Conservation (phyloP, 768 basidiomycete species). For the Phlebiopsis gigantea region DNA sequence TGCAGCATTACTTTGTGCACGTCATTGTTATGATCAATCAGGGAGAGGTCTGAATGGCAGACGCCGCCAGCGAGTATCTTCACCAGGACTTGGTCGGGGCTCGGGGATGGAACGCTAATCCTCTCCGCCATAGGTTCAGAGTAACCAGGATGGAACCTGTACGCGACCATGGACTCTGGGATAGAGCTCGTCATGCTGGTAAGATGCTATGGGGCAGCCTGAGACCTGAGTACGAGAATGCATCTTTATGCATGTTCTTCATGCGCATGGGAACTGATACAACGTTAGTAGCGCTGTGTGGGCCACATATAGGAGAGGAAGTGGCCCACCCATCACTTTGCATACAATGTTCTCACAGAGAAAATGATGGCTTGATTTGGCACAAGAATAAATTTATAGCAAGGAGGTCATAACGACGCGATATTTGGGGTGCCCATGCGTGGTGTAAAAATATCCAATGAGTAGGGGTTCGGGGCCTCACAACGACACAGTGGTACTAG, state of each 20-base stretch:
- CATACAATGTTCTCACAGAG: too few relatives aligned
- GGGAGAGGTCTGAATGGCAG: slow-evolving; percentile 18
- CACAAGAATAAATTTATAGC: too few relatives aligned
- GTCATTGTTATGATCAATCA: not conserved
- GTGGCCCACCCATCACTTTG: too few relatives aligned
- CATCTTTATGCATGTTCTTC: too few relatives aligned
- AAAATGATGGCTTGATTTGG: too few relatives aligned
- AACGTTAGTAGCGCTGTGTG: too few relatives aligned
- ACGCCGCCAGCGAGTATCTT: slow-evolving; percentile 20
- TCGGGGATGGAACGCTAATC: slow-evolving; percentile 14
- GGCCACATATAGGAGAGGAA: too few relatives aligned
- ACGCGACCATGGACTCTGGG: slow-evolving; percentile 13
- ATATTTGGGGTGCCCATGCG: too few relatives aligned
- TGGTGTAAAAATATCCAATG: not conserved
- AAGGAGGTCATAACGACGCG: too few relatives aligned
- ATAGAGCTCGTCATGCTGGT: not conserved
- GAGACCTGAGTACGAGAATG: too few relatives aligned
- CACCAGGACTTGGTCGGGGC: slow-evolving; percentile 15
- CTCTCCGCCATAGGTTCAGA: slow-evolving; percentile 8
- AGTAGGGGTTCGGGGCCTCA: not conserved
- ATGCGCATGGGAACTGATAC: too few relatives aligned
- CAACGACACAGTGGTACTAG: not conserved
- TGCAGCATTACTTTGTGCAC: too few relatives aligned
- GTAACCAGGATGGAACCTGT: slow-evolving; percentile 11
- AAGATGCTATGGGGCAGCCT: not conserved